A percentile compares a stretch with the other conserved stretches of the same genome.
These are phyloP conservation scores for Withania somnifera DNA, from an alignment of 305 asterid genomes.

Conservation along the genomic window DNA sequence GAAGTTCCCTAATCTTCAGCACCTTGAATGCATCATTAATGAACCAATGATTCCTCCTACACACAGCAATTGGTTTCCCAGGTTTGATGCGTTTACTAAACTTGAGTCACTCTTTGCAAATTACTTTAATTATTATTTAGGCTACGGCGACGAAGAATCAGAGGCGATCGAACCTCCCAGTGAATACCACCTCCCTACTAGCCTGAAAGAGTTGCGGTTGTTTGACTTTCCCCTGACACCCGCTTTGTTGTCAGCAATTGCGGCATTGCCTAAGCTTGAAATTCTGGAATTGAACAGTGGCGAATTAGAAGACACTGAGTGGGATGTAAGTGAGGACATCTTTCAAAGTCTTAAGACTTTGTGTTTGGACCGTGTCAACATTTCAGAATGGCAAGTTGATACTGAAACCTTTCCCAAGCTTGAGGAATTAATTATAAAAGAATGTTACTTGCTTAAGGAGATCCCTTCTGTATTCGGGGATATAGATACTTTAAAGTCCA, in stretches of 20 bases:
- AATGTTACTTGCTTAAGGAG: accelerated
- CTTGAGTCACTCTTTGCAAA: neutral
- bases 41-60: neutral
- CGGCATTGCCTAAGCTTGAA: neutral
- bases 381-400: neutral
- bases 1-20: neutral
- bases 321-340: neutral
- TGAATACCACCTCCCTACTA: neutral
- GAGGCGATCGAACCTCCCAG: neutral
- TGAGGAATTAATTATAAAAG: neutral
- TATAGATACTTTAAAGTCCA: neutral
- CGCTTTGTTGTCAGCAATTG: neutral
- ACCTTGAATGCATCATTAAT: neutral
- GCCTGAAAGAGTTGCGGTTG: neutral
- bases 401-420: neutral
- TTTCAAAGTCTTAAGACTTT: neutral
- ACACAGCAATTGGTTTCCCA: neutral
- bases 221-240: accelerated
- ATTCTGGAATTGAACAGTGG: accelerated
- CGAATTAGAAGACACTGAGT: neutral
- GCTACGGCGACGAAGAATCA: neutral
- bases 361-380: accelerated
- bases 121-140: neutral
- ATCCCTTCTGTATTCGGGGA: neutral
- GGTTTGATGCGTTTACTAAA: neutral